Evolutionary conservation across 352 stramenopile species (phyloP).

Genomic region (Globisporangium canariense): DNA sequence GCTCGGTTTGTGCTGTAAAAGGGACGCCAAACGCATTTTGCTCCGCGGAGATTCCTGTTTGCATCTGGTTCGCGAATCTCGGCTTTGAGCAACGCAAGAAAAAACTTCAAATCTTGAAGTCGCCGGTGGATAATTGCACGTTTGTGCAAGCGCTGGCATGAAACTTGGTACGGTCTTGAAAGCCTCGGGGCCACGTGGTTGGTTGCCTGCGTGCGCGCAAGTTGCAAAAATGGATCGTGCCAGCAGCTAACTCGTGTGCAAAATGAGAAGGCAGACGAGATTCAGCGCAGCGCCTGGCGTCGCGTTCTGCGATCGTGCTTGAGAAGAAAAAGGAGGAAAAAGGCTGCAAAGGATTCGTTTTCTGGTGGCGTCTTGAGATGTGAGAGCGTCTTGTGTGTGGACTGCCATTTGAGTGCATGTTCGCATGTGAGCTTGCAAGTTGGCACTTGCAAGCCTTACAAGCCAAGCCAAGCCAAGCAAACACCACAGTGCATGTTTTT

Average conservation of each 20-base stretch:
- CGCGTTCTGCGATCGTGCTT: not conserved
- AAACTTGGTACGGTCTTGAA: not conserved
- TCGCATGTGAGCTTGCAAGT: no score
- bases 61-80: constrained; percentile 10
- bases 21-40: no score
- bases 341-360: not conserved
- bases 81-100: not conserved
- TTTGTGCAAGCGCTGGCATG: not conserved
- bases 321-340: not conserved
- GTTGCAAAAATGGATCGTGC: no score
- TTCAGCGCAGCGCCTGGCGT: not conserved
- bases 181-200: no score
- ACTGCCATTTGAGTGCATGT: not conserved
- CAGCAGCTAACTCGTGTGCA: not conserved
- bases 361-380: not conserved
- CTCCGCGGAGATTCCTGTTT: not conserved
- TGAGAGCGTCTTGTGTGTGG: not conserved
- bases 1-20: not conserved
- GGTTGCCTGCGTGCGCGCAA: no score
- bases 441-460: no score
- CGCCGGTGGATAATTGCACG: no score
- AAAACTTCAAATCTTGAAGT: not conserved
- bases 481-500: no score
- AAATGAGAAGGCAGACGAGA: not conserved
- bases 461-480: no score